Conservation (phyloP, 441 rosid species). For the Erodium trifolium region DNA sequence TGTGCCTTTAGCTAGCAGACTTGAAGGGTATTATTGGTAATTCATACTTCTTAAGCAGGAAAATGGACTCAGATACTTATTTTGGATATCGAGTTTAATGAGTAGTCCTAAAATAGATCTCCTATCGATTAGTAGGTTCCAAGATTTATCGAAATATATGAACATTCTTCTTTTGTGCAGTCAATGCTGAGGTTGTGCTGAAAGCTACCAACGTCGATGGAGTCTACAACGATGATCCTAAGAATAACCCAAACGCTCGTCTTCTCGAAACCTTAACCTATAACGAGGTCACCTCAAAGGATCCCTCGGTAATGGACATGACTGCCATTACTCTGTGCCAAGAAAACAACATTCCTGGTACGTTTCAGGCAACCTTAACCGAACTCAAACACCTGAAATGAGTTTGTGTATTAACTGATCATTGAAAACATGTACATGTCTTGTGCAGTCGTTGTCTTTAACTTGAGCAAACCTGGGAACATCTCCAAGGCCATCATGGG, state of each 20-base stretch:
- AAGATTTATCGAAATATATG: no score
- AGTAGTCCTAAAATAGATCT: no score
- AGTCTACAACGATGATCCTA: slow-evolving; percentile 80
- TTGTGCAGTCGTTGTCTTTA: slow-evolving; percentile 75
- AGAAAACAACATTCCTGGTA: slow-evolving; percentile 92
- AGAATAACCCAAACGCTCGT: slow-evolving; percentile 59
- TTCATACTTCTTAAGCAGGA: no score
- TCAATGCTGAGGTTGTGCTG: slow-evolving; percentile 84
- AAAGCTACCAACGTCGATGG: slow-evolving; percentile 93
- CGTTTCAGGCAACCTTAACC: not conserved
- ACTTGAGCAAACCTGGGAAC: slow-evolving; percentile 64
- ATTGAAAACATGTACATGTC: no score
- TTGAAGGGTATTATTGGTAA: no score
- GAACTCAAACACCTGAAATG: not conserved
- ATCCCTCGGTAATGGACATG: slow-evolving; percentile 93
- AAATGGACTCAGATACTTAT: no score
- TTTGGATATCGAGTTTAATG: no score
- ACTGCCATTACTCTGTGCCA: slow-evolving; percentile 90
- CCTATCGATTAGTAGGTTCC: no score
- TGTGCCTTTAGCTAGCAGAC: no score
- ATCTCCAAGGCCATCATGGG: slow-evolving; percentile 76
- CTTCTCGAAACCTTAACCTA: slow-evolving; percentile 66
- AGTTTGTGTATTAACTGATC: no score
- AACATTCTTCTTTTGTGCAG: slow-evolving; percentile 23
- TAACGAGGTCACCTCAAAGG: slow-evolving; percentile 77